These are phyloP conservation scores for Scalesia atractyloides DNA, from an alignment of 129 eudicot species.

Conservation along the genomic window DNA sequence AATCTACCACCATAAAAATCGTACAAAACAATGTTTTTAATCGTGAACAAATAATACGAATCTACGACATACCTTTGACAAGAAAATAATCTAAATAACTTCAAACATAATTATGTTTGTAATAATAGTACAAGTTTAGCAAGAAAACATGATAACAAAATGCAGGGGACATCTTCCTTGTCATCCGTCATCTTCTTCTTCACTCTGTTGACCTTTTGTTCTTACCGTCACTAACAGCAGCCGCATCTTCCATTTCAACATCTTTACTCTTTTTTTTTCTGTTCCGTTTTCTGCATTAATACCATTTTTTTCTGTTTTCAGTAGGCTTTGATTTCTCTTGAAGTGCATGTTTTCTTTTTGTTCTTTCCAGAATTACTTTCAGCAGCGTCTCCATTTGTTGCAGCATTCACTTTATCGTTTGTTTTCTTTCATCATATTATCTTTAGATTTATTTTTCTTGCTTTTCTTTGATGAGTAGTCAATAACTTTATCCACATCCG, in stretches of 20 bases:
- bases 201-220: conserved; percentile 48
- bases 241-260: conserved; percentile 43
- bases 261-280: conserved; percentile 59
- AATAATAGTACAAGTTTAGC: conserved; percentile 11
- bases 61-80: conserved; percentile 25
- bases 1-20: not conserved
- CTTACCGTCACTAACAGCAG: conserved; percentile 57
- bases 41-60: not conserved
- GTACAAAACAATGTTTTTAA: not conserved
- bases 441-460: conserved; percentile 81
- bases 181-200: conserved; percentile 16
- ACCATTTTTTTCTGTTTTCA: conserved; percentile 32
- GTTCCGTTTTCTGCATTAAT: conserved; percentile 54
- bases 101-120: conserved; percentile 19
- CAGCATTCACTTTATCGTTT: conserved; percentile 50
- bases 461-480: conserved; percentile 58
- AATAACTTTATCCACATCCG: too few relatives aligned
- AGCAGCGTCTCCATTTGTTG: conserved; percentile 54
- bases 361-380: conserved; percentile 56
- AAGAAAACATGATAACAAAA: conserved; percentile 27
- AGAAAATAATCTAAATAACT: conserved; percentile 18
- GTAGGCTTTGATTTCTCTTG: conserved; percentile 39
- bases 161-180: conserved; percentile 8
- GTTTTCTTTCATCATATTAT: conserved; percentile 29
- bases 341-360: conserved; percentile 62